A percentile compares a stretch with the other conserved stretches of the same genome.
Evolutionary conservation across 106 monocot genomes (phyloP).

Genomic region (Posidonia australis): DNA sequence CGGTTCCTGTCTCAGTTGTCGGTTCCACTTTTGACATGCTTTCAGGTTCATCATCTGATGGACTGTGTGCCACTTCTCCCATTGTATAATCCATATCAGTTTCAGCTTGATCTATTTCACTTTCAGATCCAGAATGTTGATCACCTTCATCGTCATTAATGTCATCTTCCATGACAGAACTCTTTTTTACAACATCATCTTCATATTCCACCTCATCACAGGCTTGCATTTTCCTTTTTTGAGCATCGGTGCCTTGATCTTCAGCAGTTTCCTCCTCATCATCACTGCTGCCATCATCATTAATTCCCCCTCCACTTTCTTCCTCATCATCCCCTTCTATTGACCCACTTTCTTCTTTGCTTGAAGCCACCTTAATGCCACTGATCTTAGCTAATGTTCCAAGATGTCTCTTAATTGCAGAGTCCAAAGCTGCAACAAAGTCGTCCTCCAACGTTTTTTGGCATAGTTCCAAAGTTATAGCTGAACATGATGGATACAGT

Average conservation of each 20-base stretch:
- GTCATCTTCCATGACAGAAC: slow-evolving; percentile 6
- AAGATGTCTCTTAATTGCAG: slow-evolving; percentile 57
- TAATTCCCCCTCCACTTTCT: slow-evolving; percentile 11
- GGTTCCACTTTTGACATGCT: slow-evolving; percentile 15
- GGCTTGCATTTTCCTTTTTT: slow-evolving; percentile 61
- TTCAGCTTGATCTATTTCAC: slow-evolving; percentile 38
- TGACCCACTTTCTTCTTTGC: slow-evolving; percentile 9
- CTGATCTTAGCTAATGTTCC: slow-evolving; percentile 42
- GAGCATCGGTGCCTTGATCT: slow-evolving; percentile 68
- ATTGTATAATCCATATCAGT: background rate
- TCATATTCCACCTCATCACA: slow-evolving; percentile 95
- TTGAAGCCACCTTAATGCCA: slow-evolving; percentile 22
- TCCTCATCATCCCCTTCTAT: slow-evolving; percentile 29
- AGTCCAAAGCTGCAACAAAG: slow-evolving; percentile 60
- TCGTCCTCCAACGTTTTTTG: slow-evolving; percentile 12
- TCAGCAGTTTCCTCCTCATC: slow-evolving; percentile 30
- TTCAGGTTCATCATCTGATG: slow-evolving; percentile 6
- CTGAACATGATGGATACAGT: slow-evolving; percentile 46
- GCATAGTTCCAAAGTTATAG: slow-evolving; percentile 37
- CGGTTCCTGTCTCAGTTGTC: background rate
- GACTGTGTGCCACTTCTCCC: too few relatives aligned
- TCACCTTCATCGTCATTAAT: slow-evolving; percentile 20
- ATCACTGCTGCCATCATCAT: slow-evolving; percentile 21
- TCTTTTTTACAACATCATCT: slow-evolving; percentile 46
- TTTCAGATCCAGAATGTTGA: slow-evolving; percentile 33